phyloP scores from a whole-genome alignment of 441 rosid species.

The Adansonia grandidieri region DNA sequence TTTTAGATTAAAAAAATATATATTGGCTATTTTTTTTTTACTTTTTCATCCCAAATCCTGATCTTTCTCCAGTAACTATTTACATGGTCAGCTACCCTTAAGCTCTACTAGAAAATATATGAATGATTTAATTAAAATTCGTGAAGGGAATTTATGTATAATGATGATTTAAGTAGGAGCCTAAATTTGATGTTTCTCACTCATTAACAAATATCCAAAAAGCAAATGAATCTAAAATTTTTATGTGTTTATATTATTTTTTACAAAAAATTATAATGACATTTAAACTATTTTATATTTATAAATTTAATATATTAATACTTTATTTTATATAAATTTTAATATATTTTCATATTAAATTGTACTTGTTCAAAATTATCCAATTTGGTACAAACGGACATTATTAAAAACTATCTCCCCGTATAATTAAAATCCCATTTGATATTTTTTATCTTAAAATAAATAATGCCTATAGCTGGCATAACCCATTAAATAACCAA shows the following conservation, averaged over 20 bases:
- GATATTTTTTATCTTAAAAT: constrained; percentile 23
- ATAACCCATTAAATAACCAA: constrained; percentile 32
- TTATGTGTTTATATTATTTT: too few relatives aligned
- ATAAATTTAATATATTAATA: too few relatives aligned
- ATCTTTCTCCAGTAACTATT: not conserved
- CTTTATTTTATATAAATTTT: too few relatives aligned
- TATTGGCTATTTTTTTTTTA: too few relatives aligned
- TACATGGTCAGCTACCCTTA: not conserved
- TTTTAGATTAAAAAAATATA: too few relatives aligned
- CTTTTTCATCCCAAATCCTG: not conserved
- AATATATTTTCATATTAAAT: too few relatives aligned
- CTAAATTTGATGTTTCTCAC: not conserved
- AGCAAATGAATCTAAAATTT: not conserved
- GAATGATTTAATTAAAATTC: not conserved
- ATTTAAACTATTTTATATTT: too few relatives aligned
- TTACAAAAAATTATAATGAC: too few relatives aligned
- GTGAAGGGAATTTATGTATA: constrained; percentile 1
- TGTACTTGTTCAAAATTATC: too few relatives aligned
- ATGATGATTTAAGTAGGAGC: not conserved
- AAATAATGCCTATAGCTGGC: constrained; percentile 44
- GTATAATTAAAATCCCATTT: constrained; percentile 14
- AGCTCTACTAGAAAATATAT: not conserved
- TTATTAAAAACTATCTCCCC: constrained; percentile 34
- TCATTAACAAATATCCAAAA: not conserved
- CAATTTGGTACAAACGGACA: constrained; percentile 36